Conservation (phyloP, 768 basidiomycete genomes). For the Lactifluus rugatus region DNA sequence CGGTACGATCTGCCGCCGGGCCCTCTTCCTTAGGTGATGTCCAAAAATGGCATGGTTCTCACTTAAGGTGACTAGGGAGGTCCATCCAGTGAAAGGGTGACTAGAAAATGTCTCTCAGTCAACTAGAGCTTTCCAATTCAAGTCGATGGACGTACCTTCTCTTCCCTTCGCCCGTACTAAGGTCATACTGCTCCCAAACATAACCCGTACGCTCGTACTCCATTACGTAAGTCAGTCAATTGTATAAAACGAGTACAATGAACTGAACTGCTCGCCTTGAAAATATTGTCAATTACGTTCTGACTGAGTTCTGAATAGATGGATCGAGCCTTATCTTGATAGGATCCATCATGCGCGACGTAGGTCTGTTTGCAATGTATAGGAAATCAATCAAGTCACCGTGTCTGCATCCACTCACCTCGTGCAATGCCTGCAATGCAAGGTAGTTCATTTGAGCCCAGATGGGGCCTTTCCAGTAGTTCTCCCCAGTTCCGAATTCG, state of each 20-base stretch:
- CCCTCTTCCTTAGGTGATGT: not conserved
- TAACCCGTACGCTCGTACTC: slow-evolving; percentile 90
- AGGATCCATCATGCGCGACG: slow-evolving; percentile 67
- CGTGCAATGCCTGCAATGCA: slow-evolving; percentile 66
- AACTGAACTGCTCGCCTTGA: slow-evolving; percentile 35
- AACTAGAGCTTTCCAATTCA: not conserved
- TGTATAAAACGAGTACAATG: not conserved
- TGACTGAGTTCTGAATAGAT: slow-evolving; percentile 74
- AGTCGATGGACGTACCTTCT: slow-evolving; percentile 52
- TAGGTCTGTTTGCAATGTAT: slow-evolving; percentile 56
- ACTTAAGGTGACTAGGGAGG: slow-evolving; percentile 83
- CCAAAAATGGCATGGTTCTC: slow-evolving; percentile 31
- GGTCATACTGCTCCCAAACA: slow-evolving; percentile 96
- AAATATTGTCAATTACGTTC: slow-evolving; percentile 81
- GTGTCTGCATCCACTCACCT: slow-evolving; percentile 34
- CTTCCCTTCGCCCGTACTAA: slow-evolving; percentile 70
- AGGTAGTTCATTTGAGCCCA: slow-evolving; percentile 99
- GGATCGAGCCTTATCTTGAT: slow-evolving; percentile 59
- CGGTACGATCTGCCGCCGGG: too few relatives aligned
- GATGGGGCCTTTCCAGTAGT: slow-evolving; percentile 96
- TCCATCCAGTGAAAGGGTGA: slow-evolving; percentile 97
- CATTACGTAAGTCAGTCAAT: slow-evolving; percentile 31
- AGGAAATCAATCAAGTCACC: too few relatives aligned
- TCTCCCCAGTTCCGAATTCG: slow-evolving; percentile 86
- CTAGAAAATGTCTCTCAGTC: slow-evolving; percentile 31